Conservation (phyloP, 345 rosid genomes). For the Cochlearia excelsa region DNA sequence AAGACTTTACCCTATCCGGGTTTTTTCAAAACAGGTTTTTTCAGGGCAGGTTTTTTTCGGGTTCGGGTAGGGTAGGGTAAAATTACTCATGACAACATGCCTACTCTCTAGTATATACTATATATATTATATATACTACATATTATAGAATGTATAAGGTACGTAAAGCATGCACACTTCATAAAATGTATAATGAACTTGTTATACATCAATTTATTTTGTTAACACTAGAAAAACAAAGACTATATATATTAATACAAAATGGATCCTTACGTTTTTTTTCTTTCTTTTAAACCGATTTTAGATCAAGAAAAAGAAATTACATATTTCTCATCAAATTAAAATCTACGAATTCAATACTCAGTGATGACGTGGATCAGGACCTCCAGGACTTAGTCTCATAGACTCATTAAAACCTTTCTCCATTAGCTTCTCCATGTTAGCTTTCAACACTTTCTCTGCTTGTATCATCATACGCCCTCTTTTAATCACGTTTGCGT, state of each 20-base stretch:
- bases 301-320: conserved; percentile 16
- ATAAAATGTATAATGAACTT: background rate
- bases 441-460: conserved; percentile 43
- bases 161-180: conserved; percentile 30
- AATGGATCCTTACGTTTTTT: background rate
- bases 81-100: too few relatives aligned
- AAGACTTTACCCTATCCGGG: too few relatives aligned
- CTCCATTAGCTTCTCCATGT: conserved; percentile 41
- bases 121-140: too few relatives aligned
- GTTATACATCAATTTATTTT: conserved; percentile 10
- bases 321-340: conserved; percentile 6
- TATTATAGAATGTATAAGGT: conserved; percentile 4
- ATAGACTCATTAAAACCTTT: conserved; percentile 37
- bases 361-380: conserved; percentile 65
- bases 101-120: background rate
- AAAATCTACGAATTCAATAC: background rate
- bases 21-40: too few relatives aligned
- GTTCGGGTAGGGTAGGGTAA: too few relatives aligned
- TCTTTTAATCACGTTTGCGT: conserved; percentile 13
- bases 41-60: too few relatives aligned
- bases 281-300: too few relatives aligned
- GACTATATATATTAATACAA: background rate
- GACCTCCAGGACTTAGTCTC: conserved; percentile 67
- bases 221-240: conserved; percentile 11
- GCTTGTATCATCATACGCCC: conserved; percentile 45